Conservation (phyloP, 176 grass and related monocot species). For the Urochloa ruziziensis region DNA sequence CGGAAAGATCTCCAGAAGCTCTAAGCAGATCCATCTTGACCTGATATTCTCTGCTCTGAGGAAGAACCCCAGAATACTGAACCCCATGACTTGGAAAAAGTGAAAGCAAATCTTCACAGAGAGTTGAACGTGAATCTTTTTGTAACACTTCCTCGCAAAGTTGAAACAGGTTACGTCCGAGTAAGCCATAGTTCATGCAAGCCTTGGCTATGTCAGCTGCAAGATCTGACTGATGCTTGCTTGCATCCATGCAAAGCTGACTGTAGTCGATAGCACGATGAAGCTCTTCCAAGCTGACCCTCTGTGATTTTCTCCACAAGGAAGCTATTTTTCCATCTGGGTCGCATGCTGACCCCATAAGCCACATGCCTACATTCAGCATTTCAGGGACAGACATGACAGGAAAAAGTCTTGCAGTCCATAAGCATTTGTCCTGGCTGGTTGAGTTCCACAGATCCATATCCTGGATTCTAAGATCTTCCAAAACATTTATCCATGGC, state of each 20-base stretch:
- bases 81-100: slow-evolving; percentile 40
- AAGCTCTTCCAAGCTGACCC: slow-evolving; percentile 86
- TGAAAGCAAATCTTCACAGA: slow-evolving; percentile 72
- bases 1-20: slow-evolving; percentile 68
- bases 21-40: slow-evolving; percentile 83
- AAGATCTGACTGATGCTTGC: slow-evolving; percentile 69
- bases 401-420: slow-evolving; percentile 87
- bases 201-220: slow-evolving; percentile 65
- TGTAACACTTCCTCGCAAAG: slow-evolving; percentile 74
- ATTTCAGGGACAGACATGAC: slow-evolving; percentile 66
- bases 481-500: slow-evolving; percentile 76
- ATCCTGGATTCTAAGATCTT: slow-evolving; percentile 69
- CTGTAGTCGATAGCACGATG: slow-evolving; percentile 70
- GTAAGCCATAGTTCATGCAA: slow-evolving; percentile 75
- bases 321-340: slow-evolving; percentile 42
- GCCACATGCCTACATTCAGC: slow-evolving; percentile 75
- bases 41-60: slow-evolving; percentile 86
- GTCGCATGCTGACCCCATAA: slow-evolving; percentile 57
- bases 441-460: slow-evolving; percentile 63
- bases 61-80: slow-evolving; percentile 57
- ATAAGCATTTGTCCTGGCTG: slow-evolving; percentile 69
- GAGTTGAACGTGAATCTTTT: slow-evolving; percentile 44
- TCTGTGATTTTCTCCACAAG: slow-evolving; percentile 65
- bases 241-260: slow-evolving; percentile 59
- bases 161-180: slow-evolving; percentile 74